Evolutionary conservation across 2,329 filamentous ascomycete species (phyloP).

Genomic region (Calonectria fujianensis): DNA sequence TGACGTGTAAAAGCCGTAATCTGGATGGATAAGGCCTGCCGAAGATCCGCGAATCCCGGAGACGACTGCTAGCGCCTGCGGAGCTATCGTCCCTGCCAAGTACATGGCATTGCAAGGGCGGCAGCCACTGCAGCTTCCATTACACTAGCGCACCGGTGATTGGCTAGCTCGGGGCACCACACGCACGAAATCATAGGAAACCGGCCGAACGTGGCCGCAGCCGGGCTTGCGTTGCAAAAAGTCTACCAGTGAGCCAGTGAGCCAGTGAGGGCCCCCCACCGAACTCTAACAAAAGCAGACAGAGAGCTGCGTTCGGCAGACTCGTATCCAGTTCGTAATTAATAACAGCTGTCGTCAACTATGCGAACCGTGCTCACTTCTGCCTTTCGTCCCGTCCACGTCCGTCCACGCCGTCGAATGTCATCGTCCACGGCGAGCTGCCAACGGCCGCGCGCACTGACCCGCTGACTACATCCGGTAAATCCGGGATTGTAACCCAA

Average conservation of each 20-base stretch:
- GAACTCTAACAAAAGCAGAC: slow-evolving; percentile 5
- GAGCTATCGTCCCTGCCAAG: slow-evolving; percentile 29
- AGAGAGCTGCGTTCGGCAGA: slow-evolving; percentile 6
- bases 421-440: background rate
- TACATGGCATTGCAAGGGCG: background rate
- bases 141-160: slow-evolving; percentile 18
- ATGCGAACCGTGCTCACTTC: background rate
- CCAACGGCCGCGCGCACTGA: slow-evolving; percentile 11
- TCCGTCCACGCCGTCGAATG: background rate
- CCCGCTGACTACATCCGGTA: slow-evolving; percentile 18
- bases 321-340: background rate
- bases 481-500: background rate
- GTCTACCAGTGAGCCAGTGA: background rate
- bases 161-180: slow-evolving; percentile 2
- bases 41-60: slow-evolving; percentile 18
- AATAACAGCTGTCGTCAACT: background rate
- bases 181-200: background rate
- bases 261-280: background rate
- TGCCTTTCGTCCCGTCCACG: background rate
- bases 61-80: slow-evolving; percentile 16
- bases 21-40: slow-evolving; percentile 31
- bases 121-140: slow-evolving; percentile 18
- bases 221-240: slow-evolving; percentile 13
- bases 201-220: slow-evolving; percentile 1
- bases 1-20: slow-evolving; percentile 29